Conservation (phyloP, 1,284 basidiomycete genomes). For the Malassezia brasiliensis region DNA sequence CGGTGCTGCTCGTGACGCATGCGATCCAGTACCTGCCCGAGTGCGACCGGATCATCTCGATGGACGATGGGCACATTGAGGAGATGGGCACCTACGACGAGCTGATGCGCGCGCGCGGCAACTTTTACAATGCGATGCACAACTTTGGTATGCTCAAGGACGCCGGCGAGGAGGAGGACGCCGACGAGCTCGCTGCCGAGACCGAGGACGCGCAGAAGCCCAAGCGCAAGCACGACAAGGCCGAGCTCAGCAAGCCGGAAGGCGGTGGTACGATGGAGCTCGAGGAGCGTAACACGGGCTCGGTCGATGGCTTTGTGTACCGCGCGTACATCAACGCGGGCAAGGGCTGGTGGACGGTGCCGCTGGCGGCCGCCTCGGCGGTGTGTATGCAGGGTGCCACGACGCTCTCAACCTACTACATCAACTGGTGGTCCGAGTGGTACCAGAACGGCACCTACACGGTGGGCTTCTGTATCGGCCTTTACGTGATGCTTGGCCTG, state of each 20-base stretch:
- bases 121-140: constrained; percentile 51
- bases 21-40: constrained; percentile 56
- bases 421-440: constrained; percentile 53
- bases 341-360: constrained; percentile 55
- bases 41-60: constrained; percentile 58
- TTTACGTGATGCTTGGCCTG: constrained; percentile 62
- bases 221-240: neutral
- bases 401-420: constrained; percentile 50
- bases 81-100: constrained; percentile 60
- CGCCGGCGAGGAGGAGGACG: constrained; percentile 7
- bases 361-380: constrained; percentile 56
- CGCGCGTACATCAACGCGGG: constrained; percentile 61
- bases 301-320: constrained; percentile 55
- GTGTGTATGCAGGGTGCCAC: constrained; percentile 59
- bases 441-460: constrained; percentile 44
- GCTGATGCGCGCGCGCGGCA: constrained; percentile 54
- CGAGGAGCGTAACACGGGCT: constrained; percentile 45
- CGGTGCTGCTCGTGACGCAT: constrained; percentile 48
- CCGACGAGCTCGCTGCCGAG: constrained; percentile 16
- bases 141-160: constrained; percentile 15
- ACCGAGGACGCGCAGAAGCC: constrained; percentile 1
- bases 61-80: constrained; percentile 61
- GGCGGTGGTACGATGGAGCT: constrained; percentile 28
- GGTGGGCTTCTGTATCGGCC: constrained; percentile 59
- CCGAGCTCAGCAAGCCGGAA: constrained; percentile 9